These are phyloP conservation scores for Suillus subluteus DNA, from an alignment of 768 basidiomycete genomes.

Conservation along the genomic window DNA sequence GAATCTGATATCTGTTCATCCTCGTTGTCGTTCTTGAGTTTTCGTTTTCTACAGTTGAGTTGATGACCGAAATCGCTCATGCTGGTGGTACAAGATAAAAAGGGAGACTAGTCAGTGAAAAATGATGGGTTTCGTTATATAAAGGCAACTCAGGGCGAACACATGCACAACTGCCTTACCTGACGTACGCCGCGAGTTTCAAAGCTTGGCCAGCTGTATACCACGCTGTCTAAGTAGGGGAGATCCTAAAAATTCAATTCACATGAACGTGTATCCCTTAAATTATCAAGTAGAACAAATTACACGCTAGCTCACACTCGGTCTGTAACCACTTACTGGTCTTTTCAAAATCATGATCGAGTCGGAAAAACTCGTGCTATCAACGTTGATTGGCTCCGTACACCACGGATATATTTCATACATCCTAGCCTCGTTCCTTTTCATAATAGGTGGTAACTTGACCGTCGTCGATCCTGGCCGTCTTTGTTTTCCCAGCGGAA, in stretches of 20 bases:
- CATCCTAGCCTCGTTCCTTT: conserved; percentile 13
- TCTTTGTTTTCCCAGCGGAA: no score
- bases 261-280: not conserved
- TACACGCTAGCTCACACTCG: not conserved
- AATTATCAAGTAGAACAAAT: not conserved
- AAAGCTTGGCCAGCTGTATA: not conserved
- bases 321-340: no score
- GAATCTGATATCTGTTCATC: conserved; percentile 37
- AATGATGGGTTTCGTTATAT: conserved; percentile 36
- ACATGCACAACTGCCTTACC: conserved; percentile 26
- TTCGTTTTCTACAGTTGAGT: conserved; percentile 66
- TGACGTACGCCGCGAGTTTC: conserved; percentile 16
- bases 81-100: conserved; percentile 12
- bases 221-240: not conserved
- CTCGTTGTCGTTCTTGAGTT: conserved; percentile 69
- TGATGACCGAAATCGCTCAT: conserved; percentile 72
- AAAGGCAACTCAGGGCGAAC: conserved; percentile 35
- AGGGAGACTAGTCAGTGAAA: conserved; percentile 11
- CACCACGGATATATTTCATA: conserved; percentile 15
- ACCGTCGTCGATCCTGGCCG: not conserved
- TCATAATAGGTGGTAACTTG: conserved; percentile 8
- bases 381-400: conserved; percentile 13
- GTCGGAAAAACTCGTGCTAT: conserved; percentile 10
- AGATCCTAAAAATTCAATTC: not conserved
- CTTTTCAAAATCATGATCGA: not conserved